Percentiles rank a stretch among this genome's conserved stretches.
These are phyloP conservation scores for Trametes maxima DNA, from an alignment of 768 basidiomycete genomes.

Conservation along the genomic window DNA sequence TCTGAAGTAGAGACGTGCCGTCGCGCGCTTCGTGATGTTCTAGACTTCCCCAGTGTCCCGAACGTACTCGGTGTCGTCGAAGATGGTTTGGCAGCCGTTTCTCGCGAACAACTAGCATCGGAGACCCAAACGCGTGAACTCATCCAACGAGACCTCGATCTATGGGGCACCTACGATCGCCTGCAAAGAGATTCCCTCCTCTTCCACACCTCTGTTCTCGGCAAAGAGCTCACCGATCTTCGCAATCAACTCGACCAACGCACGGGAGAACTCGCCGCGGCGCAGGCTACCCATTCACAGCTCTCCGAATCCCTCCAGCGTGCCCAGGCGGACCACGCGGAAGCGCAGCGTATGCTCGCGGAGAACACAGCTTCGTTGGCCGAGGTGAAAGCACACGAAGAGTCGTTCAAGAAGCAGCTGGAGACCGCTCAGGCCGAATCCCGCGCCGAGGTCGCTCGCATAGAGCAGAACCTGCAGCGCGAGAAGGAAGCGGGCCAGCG, in stretches of 20 bases:
- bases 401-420: slow-evolving; percentile 32
- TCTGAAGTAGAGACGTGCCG: slow-evolving; percentile 22
- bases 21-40: background rate
- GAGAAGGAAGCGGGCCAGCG: slow-evolving; percentile 46
- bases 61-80: background rate
- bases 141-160: slow-evolving; percentile 7
- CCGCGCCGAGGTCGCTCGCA: slow-evolving; percentile 35
- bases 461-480: slow-evolving; percentile 30
- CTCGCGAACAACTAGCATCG: background rate
- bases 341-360: slow-evolving; percentile 26
- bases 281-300: slow-evolving; percentile 44
- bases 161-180: slow-evolving; percentile 23
- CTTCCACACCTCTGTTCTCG: slow-evolving; percentile 21
- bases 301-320: slow-evolving; percentile 45
- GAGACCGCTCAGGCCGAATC: slow-evolving; percentile 33
- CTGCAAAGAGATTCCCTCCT: slow-evolving; percentile 27
- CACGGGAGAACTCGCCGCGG: slow-evolving; percentile 42
- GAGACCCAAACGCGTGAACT: slow-evolving; percentile 1
- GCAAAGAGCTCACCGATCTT: slow-evolving; percentile 24
- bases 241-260: slow-evolving; percentile 26
- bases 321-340: slow-evolving; percentile 25
- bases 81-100: background rate
- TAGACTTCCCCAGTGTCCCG: background rate
- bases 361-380: slow-evolving; percentile 25
- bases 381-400: slow-evolving; percentile 25